phyloP scores from a whole-genome alignment of 1,284 basidiomycete genomes.

The Leccinum pachyderme region DNA sequence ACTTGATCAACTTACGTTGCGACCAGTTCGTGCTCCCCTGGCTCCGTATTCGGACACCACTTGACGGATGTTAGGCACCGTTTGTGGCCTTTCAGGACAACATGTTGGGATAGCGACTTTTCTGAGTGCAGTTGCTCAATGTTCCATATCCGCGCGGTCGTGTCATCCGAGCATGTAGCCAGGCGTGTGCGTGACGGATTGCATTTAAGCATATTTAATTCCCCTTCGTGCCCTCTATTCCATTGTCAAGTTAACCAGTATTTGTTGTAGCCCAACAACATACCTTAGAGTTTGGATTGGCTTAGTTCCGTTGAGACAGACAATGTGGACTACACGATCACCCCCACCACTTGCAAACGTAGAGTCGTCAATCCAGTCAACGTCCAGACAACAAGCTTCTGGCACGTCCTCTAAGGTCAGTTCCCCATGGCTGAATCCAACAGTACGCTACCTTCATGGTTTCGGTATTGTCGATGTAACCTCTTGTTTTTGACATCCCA shows the following conservation, averaged over 20 bases:
- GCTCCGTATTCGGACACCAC: slow-evolving; percentile 62
- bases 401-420: slow-evolving; percentile 16
- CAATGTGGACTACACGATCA: slow-evolving; percentile 62
- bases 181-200: slow-evolving; percentile 63
- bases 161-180: slow-evolving; percentile 80
- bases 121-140: slow-evolving; percentile 38
- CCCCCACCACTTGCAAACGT: slow-evolving; percentile 75
- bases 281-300: slow-evolving; percentile 60
- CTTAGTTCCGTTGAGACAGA: slow-evolving; percentile 49
- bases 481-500: slow-evolving; percentile 72
- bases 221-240: slow-evolving; percentile 67
- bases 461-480: slow-evolving; percentile 58
- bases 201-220: slow-evolving; percentile 76
- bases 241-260: slow-evolving; percentile 10
- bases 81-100: slow-evolving; percentile 62
- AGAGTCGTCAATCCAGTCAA: slow-evolving; percentile 75
- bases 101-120: slow-evolving; percentile 26
- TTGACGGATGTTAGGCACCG: slow-evolving; percentile 65
- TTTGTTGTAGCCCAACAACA: slow-evolving; percentile 24
- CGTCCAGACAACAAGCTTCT: slow-evolving; percentile 71
- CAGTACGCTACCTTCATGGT: slow-evolving; percentile 56
- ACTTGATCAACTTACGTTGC: slow-evolving; percentile 57
- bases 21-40: slow-evolving; percentile 53
- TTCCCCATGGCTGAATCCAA: not conserved
- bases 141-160: slow-evolving; percentile 75